Evolutionary conservation across 2,329 filamentous ascomycete species (phyloP).

Genomic region (Rhinocladiella similis): DNA sequence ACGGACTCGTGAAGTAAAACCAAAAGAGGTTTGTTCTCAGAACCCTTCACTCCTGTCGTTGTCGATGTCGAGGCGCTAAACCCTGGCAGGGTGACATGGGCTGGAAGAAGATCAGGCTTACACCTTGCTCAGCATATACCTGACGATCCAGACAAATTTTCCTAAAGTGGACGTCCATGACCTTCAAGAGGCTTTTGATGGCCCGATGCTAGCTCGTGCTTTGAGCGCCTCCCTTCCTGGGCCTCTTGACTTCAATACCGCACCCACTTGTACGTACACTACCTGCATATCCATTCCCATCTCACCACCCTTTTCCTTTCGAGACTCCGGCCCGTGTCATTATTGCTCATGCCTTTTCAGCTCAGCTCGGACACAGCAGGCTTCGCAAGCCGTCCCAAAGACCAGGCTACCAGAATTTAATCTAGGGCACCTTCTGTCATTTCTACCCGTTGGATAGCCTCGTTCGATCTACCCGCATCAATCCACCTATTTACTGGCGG

Average conservation of each 20-base stretch:
- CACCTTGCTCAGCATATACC: constrained; percentile 10
- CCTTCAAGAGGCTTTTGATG: constrained; percentile 18
- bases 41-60: too few relatives aligned
- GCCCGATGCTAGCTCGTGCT: constrained; percentile 25
- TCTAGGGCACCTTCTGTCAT: neutral
- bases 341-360: neutral
- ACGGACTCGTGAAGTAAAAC: too few relatives aligned
- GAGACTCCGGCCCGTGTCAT: constrained; percentile 1
- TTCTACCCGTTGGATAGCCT: neutral
- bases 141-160: constrained; percentile 7
- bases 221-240: constrained; percentile 16
- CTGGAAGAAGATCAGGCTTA: neutral
- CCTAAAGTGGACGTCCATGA: constrained; percentile 23
- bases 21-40: too few relatives aligned
- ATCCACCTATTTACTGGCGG: neutral
- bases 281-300: constrained; percentile 1
- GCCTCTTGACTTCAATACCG: constrained; percentile 4
- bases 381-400: neutral
- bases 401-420: neutral
- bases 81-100: constrained; percentile 8
- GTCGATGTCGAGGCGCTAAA: neutral
- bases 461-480: neutral
- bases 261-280: constrained; percentile 10
- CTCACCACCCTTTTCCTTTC: neutral
- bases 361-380: neutral